Percentiles rank a stretch among this genome's conserved stretches.
Conservation (phyloP, 139 green algal genomes). For the Volvox reticuliferus region DNA sequence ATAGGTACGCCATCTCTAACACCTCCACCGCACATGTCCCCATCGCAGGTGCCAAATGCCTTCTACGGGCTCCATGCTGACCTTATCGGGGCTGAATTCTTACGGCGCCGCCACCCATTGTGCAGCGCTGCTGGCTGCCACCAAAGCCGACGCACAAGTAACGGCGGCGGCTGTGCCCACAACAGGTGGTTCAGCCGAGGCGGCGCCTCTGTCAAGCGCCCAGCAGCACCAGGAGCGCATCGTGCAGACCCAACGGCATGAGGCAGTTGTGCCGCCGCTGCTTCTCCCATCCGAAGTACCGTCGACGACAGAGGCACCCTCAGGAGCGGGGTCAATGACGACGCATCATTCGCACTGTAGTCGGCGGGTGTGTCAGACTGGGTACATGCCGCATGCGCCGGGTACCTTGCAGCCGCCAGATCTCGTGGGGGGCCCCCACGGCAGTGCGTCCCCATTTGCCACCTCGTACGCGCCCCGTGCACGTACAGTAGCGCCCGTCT, state of each 20-base stretch:
- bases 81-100: slow-evolving; percentile 11
- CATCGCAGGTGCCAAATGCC: slow-evolving; percentile 32
- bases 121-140: slow-evolving; percentile 27
- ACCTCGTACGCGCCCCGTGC: background rate
- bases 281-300: background rate
- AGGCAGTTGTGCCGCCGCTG: background rate
- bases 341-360: background rate
- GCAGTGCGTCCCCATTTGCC: background rate
- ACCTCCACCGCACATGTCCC: background rate
- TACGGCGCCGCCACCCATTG: slow-evolving; percentile 45
- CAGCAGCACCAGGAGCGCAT: background rate
- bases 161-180: background rate
- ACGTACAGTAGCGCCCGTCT: no score
- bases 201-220: background rate
- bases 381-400: background rate
- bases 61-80: background rate
- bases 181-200: background rate
- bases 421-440: no score
- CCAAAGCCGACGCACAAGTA: background rate
- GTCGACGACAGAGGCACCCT: background rate
- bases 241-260: background rate
- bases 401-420: no score
- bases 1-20: no score
- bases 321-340: background rate
- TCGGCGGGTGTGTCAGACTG: background rate